These are phyloP conservation scores for Ramicandelaber brevisporus DNA, from an alignment of 192 early-diverging fungal genomes.

Conservation along the genomic window DNA sequence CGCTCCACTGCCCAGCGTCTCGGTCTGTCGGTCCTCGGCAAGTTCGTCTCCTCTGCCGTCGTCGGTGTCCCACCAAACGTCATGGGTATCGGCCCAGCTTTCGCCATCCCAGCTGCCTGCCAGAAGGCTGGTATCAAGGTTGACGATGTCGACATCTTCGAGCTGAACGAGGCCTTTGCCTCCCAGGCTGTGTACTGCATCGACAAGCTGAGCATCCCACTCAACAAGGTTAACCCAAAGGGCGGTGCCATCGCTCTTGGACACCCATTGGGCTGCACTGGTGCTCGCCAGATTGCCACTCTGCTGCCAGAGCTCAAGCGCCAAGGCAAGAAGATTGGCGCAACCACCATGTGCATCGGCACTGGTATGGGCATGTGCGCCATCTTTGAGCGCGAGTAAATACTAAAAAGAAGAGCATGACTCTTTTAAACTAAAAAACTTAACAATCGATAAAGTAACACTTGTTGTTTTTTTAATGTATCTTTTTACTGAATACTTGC, in stretches of 20 bases:
- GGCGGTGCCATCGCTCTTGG: conserved; percentile 97
- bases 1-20: conserved; percentile 72
- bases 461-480: too few species aligned
- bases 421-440: conserved; percentile 1
- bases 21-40: conserved; percentile 60
- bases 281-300: conserved; percentile 91
- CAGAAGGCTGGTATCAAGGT: conserved; percentile 48
- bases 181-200: conserved; percentile 85
- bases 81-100: conserved; percentile 95
- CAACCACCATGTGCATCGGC: conserved; percentile 81
- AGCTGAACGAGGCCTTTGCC: conserved; percentile 97
- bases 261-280: conserved; percentile 82
- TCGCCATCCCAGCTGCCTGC: conserved; percentile 73
- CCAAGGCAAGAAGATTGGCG: conserved; percentile 57
- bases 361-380: conserved; percentile 78
- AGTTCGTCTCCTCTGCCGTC: conserved; percentile 61
- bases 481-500: too few species aligned
- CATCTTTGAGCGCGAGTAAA: conserved; percentile 48
- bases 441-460: too few species aligned
- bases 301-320: conserved; percentile 79
- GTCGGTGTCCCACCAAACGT: conserved; percentile 79
- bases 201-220: conserved; percentile 60
- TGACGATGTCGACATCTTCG: conserved; percentile 62
- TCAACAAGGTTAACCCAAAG: conserved; percentile 90
- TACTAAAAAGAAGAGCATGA: conserved; percentile 5